Evolutionary conservation across 2,329 filamentous ascomycete genomes (phyloP).

Genomic region (Xylariaceae sp.): DNA sequence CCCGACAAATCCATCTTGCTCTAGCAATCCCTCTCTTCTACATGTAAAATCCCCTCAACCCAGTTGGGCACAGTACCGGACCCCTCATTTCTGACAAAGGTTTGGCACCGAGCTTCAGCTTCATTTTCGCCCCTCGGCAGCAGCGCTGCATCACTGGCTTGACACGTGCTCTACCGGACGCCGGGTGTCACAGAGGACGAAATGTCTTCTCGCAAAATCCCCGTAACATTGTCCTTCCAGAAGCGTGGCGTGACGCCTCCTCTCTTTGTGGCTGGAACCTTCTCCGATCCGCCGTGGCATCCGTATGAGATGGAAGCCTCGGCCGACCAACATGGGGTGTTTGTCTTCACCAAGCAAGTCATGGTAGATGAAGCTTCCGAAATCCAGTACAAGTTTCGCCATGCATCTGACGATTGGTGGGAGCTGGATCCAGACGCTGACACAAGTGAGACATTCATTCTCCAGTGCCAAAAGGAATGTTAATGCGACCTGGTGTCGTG

Average conservation of each 20-base stretch:
- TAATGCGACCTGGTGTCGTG: constrained; percentile 2
- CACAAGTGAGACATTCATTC: constrained; percentile 41
- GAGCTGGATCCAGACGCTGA: constrained; percentile 57
- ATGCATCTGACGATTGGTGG: constrained; percentile 66
- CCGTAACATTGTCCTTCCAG: constrained; percentile 56
- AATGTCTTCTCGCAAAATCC: constrained; percentile 35
- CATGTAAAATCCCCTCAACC: no score
- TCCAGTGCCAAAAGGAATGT: background rate
- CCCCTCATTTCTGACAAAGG: no score
- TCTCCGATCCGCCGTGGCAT: constrained; percentile 62
- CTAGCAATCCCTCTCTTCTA: no score
- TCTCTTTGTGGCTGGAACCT: constrained; percentile 64
- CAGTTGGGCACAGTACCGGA: no score
- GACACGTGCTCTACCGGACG: constrained; percentile 9
- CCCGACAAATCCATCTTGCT: no score
- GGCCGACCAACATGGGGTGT: constrained; percentile 45
- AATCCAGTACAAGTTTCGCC: constrained; percentile 70
- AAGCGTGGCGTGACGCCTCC: constrained; percentile 58
- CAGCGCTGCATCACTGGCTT: no score
- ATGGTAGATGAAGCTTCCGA: constrained; percentile 49
- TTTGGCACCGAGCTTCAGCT: no score
- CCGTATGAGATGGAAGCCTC: constrained; percentile 59
- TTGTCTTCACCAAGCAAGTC: constrained; percentile 54
- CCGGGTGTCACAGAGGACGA: constrained; percentile 3
- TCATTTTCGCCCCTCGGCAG: no score